Evolutionary conservation across 176 grass and related monocot genomes (phyloP), one percentile per base, ranked within the genome.

Genomic region (Raddia guianensis): DNA sequence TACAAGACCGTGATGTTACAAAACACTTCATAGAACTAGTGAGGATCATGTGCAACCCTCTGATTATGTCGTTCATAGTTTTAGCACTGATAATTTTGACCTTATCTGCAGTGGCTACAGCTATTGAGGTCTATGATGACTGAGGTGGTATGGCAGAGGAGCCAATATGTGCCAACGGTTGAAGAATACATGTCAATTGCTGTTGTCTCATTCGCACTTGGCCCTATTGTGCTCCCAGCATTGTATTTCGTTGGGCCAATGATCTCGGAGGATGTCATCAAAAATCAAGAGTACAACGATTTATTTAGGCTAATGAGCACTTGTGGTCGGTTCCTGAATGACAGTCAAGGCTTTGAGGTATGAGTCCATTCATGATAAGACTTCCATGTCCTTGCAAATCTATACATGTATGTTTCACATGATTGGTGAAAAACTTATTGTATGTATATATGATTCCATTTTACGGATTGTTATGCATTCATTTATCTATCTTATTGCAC

Each of bases 291-390:
- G n/a, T 93, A 86, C 80, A 63, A 69, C 12, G 70, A 83, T 15
- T 32, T 97, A 53, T 88, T 86, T 72, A 87, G 47, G 56, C 89
- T 93, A 35, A 74, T 91, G 47, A 93, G 81, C 84, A 89, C 7
- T 8, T 91, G 89, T 42, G 86, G 89, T 20, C 94, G 94, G 62
- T 78, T 93, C 18, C 49, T 97, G 27, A 93, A 97, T 57, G 94
- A 93, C 20, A 35, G 66, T 20, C 89, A 80, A 72, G 40, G 70
- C 66, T 86, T 86, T 66, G 72, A 91, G 84, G 94, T 93, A 91
- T 40, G 45, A 54, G 16, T 34, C 62, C 0, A 0, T 71, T 67
- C 60, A 19, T 34, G 27, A 46, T 2, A 18, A 63, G 43, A 63
- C 74, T 3, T 48, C 53, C 12, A 27, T 27, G 45, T 21, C 9